Evolutionary conservation across 139 green algal genomes (phyloP).

Genomic region (Tetradesmus obliquus): DNA sequence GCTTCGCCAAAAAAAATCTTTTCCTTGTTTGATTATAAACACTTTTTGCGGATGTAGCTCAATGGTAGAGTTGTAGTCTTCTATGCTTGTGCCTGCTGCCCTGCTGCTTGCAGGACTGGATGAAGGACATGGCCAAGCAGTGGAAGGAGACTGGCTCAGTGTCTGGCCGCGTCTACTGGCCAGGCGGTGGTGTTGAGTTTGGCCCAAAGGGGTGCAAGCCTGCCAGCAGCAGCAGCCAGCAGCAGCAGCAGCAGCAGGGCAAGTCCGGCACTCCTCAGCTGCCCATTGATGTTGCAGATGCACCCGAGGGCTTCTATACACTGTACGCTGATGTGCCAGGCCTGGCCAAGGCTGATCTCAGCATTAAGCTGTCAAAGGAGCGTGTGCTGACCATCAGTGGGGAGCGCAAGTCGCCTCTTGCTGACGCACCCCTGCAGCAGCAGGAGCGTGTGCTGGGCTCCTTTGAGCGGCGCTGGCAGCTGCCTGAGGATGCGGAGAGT

Average conservation of each 20-base stretch:
- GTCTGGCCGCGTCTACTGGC: neutral
- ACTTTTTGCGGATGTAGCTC: no score
- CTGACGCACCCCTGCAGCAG: neutral
- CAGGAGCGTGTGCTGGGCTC: constrained; percentile 20
- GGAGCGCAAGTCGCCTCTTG: constrained; percentile 10
- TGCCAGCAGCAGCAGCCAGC: neutral
- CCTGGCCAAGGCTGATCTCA: constrained; percentile 35
- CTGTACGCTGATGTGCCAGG: constrained; percentile 36
- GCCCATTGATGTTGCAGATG: neutral
- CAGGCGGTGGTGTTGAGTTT: neutral
- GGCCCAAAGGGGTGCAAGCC: neutral
- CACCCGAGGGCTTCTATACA: neutral
- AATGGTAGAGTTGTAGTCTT: no score
- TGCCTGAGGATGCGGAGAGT: constrained; percentile 36
- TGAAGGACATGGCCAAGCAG: constrained; percentile 26
- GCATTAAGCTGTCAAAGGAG: constrained; percentile 33
- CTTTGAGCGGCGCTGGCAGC: constrained; percentile 12
- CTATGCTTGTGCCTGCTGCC: neutral
- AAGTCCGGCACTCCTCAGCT: neutral
- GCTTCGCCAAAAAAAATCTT: no score
- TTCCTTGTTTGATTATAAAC: no score
- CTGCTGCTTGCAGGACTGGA: neutral
- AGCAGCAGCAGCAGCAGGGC: neutral
- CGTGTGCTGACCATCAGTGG: constrained; percentile 25
- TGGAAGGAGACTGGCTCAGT: constrained; percentile 11